Evolutionary conservation across 257 asterid species (phyloP), one percentile per base, ranked within the genome.

Genomic region (Mitragyna speciosa): DNA sequence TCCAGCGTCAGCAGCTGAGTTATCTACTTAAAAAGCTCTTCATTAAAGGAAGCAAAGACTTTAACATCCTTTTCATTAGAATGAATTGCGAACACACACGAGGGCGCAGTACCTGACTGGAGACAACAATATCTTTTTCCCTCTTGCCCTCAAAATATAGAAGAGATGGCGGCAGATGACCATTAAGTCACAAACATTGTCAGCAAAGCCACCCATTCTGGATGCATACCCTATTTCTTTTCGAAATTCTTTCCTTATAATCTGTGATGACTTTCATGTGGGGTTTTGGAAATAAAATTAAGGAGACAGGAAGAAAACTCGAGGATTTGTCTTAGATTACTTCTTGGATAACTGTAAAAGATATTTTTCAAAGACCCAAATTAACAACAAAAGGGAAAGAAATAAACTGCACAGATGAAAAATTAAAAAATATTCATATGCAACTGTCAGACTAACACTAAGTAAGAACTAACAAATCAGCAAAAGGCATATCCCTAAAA

Each of bases 11-110:
- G 84, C 84, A 95, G 91, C 90, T 91, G 98, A 65, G 99, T 93
- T 59, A 95, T 95, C 96, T 95, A 98, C 86, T 95, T 95, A 80
- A 92, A 95, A 54, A 95, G 97, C 52, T 95, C 98, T 82, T 93
- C 99, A 79, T 95, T 93, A 80, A 91, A 93, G 79, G 99, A 89
- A 33, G 98, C 82, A 87, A 93, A 95, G 70, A 93, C 99, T 87
- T 92, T 95, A 84, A 95, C 94, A 91, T 95, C 98, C 89, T 93
- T 95, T 30, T 89, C 97, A 54, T n/a, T n/a, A 95, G 99, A 78
- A 95, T 92, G n/a, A n/a, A n/a, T n/a, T n/a, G n/a, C n/a, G n/a
- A n/a, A n/a, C n/a, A n/a, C n/a, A n/a, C n/a, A n/a, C n/a, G n/a
- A n/a, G n/a, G n/a, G n/a, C 6, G 11, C 2, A 10, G n/a, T 6